Evolutionary conservation across 352 stramenopile genomes (phyloP), one percentile per base, ranked within the genome.

Genomic region (Thalassiosira hispida): DNA sequence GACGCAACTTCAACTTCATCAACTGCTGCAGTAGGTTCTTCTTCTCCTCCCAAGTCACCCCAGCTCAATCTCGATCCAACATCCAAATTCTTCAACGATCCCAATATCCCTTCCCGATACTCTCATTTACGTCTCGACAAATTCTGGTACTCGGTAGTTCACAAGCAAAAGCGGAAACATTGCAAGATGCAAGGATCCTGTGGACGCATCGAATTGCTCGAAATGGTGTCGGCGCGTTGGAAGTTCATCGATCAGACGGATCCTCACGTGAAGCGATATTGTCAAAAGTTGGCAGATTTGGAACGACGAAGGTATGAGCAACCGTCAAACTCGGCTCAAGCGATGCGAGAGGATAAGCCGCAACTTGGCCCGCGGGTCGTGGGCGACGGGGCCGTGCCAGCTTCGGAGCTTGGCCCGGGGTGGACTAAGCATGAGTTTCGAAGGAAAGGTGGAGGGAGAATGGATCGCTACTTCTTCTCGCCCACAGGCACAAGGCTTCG

Each of bases 131-230:
- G 16, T 0, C 65, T 85, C 9, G 77, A 85, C 14, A 70, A 74
- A 49, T 27, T 70, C 23, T 85, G 77, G 77, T 81, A 73, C 42
- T 73, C 57, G 14, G 77, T 77, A 6, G 42, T 47, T 7, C 47
- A 57, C 52, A 85, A 85, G 38, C 18, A 52, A 6, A 85, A 85
- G 55, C 70, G 77, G 9, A 74, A 74, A 20, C 77, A 85, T 71
- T 57, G 77, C 20, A 85, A 85, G 49, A 73, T 71, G 2, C 61
- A 77, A 51, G 77, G 70, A 25, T 75, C 51, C 40, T 73, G 69
- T 31, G 65, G 68, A 3, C 81, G 81, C 53, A 67, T 85, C 29
- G 70, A 85, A 16, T 25, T 85, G 47, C 81, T 71, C 16, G 73
- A 70, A 33, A 85, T 85, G 77, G 73, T 85, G 38, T 80, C 69